Conservation (phyloP, 345 rosid genomes). For the Xanthoceras sorbifolium region DNA sequence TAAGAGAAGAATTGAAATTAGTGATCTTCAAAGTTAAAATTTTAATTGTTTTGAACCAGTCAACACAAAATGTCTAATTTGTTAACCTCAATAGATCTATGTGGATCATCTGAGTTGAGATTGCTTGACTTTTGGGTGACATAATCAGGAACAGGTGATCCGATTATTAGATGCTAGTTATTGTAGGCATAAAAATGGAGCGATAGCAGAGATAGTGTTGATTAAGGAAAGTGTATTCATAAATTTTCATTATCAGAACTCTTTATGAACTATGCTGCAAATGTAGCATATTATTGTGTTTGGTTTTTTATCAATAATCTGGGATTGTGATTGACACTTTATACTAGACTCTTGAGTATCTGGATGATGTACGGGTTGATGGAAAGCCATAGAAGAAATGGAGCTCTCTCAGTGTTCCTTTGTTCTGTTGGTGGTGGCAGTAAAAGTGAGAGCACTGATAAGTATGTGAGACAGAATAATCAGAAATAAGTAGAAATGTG, state of each 20-base stretch:
- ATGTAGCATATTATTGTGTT: background rate
- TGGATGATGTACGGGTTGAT: background rate
- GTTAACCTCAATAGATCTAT: background rate
- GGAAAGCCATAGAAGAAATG: slow-evolving; percentile 2
- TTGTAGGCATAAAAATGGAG: background rate
- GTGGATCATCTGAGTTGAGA: background rate
- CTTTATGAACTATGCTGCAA: background rate
- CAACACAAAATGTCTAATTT: background rate
- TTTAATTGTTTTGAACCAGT: background rate
- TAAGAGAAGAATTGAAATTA: slow-evolving; percentile 9
- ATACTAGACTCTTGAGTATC: background rate
- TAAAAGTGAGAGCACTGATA: too few relatives aligned
- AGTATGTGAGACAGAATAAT: background rate
- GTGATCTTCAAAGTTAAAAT: slow-evolving; percentile 12
- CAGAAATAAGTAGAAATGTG: background rate
- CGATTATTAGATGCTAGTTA: background rate
- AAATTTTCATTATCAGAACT: background rate
- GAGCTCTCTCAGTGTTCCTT: background rate
- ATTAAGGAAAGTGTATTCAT: background rate
- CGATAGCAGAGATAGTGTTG: background rate
- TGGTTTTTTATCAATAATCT: background rate
- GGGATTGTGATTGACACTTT: background rate
- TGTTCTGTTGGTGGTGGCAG: background rate
- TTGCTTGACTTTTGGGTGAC: background rate
- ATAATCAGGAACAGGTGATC: background rate